Base-by-base conservation (phyloP, 768 basidiomycete genomes). In the Suillus variegatus region DNA sequence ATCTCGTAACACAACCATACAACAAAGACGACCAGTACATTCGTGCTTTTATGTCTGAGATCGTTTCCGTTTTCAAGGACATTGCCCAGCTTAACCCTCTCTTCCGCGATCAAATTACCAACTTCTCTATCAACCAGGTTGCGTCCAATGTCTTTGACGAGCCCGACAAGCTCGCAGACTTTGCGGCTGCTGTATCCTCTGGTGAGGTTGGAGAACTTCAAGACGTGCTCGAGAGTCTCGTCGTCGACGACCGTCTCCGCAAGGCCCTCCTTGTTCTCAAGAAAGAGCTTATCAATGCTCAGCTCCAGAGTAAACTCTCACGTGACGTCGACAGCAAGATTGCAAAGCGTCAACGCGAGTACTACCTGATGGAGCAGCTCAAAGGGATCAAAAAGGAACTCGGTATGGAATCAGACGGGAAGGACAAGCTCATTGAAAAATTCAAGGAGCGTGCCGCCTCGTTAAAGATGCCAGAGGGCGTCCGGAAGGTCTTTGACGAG, bases 101-200 rank as follows among this genome's bases (percentile, higher is more conserved):
- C 69, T 98, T 99, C 89, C 92, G 96, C 51, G 97, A 98, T 81
- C 96, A 98, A 74, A 97, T 98, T 70, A 95, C 95, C 67, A 95
- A 94, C 75, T 97, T 97, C 77, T 92, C 92, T 18, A 95, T 97
- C 77, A 91, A 92, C 74, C 94, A 97, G 75, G 87, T 94, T 63
- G 91, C 95, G 2, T 86, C 91, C 10, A 97, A 95, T 78, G 92
- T 97, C 63, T 98, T 99, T 70, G 95, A 98, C 73, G 96, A 98
- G 73, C 97, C 97, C 0, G 95, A 97, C 76, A 95, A 95, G 74
- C 88, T 98, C 32, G 97, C 96, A 0, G 97, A 99, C 74, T 97
- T 99, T 69, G 95, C 97, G 0, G 97, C 97, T 0, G 96, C 96
- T 0, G 95, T 98, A 0, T 95, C 92, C 0, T 90, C 91, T 0